Conservation (phyloP, 441 rosid genomes). For the Arabidopsis hybrid region DNA sequence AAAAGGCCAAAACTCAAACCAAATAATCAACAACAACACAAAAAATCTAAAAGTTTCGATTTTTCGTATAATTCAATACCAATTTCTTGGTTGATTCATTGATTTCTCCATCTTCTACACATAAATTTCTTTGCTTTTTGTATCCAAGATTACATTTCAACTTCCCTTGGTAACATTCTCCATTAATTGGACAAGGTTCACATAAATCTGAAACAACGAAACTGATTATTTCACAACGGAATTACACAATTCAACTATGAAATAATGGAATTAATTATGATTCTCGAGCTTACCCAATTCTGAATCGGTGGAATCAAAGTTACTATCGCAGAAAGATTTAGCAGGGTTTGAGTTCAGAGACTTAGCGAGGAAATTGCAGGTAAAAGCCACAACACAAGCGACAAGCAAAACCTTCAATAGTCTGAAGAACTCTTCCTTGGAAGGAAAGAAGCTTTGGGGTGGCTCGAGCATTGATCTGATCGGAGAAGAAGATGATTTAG, state of each 20-base stretch:
- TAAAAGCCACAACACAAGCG: slow-evolving; percentile 66
- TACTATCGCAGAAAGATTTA: slow-evolving; percentile 67
- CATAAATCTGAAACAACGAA: slow-evolving; percentile 59
- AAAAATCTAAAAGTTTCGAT: not conserved
- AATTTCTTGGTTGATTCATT: slow-evolving; percentile 77
- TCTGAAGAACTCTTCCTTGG: slow-evolving; percentile 61
- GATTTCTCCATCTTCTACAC: slow-evolving; percentile 84
- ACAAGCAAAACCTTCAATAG: slow-evolving; percentile 61
- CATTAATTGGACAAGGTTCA: slow-evolving; percentile 78
- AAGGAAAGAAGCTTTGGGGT: slow-evolving; percentile 70
- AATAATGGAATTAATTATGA: not conserved
- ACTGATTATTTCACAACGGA: not conserved
- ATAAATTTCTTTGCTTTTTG: slow-evolving; percentile 60
- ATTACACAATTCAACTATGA: slow-evolving; percentile 1
- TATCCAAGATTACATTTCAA: slow-evolving; percentile 75
- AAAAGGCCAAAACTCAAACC: slow-evolving; percentile 32
- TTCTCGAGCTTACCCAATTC: slow-evolving; percentile 52
- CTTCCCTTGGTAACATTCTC: slow-evolving; percentile 71
- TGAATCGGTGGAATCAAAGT: slow-evolving; percentile 49
- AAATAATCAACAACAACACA: not conserved
- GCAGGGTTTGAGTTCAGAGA: slow-evolving; percentile 51
- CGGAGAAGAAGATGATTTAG: slow-evolving; percentile 47
- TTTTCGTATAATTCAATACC: slow-evolving; percentile 41
- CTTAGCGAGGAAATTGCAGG: slow-evolving; percentile 58
- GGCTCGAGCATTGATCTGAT: slow-evolving; percentile 56